Percentiles rank a stretch among this genome's conserved stretches.
These are phyloP conservation scores for Nicotiana paniculata DNA, from an alignment of 257 asterid species.

Conservation along the genomic window DNA sequence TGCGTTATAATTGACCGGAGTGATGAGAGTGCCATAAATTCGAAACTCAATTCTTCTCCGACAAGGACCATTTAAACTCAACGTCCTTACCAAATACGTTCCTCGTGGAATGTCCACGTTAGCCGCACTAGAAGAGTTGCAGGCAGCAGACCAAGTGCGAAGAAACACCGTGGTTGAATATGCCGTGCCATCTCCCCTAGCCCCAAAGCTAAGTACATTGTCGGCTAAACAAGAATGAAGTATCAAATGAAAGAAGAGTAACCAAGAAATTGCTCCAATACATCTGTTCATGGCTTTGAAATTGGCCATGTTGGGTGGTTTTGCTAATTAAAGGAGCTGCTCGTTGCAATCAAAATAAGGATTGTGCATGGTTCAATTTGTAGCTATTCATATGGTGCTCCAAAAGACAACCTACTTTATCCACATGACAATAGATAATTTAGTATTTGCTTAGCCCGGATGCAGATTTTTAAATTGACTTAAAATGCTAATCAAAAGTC, in stretches of 20 bases:
- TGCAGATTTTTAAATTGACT: not conserved
- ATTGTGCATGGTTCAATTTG: not conserved
- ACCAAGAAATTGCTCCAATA: conserved; percentile 8
- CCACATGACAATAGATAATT: not conserved
- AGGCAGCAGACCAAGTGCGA: conserved; percentile 48
- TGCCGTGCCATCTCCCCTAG: conserved; percentile 51
- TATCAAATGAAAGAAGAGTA: not conserved
- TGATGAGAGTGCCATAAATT: conserved; percentile 48
- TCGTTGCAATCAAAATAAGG: not conserved
- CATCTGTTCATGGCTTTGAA: not conserved
- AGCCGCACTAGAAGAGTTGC: too few species aligned
- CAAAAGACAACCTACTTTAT: not conserved
- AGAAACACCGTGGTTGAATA: conserved; percentile 53
- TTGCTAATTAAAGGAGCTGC: not conserved
- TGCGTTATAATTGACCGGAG: conserved; percentile 38
- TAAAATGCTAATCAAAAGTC: not conserved
- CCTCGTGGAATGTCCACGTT: conserved; percentile 46
- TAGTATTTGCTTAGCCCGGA: not conserved
- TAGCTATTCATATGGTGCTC: not conserved
- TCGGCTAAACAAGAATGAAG: too few species aligned
- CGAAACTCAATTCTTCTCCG: conserved; percentile 34
- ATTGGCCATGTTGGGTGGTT: not conserved
- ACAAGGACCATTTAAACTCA: conserved; percentile 61
- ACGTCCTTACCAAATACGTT: conserved; percentile 26
- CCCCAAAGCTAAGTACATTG: conserved; percentile 31